Conservation (phyloP, 108 stramenopile genomes). For the Parietichytrium sp. region DNA sequence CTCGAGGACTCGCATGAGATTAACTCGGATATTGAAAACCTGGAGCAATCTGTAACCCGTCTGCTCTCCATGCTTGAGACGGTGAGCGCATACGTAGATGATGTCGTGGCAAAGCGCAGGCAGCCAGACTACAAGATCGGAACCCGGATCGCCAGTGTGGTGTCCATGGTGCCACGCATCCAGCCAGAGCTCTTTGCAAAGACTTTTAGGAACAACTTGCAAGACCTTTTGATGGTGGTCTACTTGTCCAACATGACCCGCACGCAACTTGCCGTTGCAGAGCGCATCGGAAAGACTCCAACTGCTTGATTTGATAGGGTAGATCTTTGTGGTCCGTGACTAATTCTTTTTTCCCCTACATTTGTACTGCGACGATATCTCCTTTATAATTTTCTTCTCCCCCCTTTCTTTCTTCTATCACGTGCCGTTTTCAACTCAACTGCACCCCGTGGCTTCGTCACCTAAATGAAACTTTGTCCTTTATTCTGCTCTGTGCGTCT, state of each 20-base stretch:
- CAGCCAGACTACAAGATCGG: slow-evolving; percentile 66
- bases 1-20: slow-evolving; percentile 43
- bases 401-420: no score
- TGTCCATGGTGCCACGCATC: slow-evolving; percentile 80
- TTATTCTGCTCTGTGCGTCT: no score
- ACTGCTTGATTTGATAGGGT: background rate
- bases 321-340: no score
- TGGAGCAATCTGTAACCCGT: slow-evolving; percentile 58
- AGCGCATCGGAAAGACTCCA: slow-evolving; percentile 66
- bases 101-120: slow-evolving; percentile 73
- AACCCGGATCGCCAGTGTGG: slow-evolving; percentile 75
- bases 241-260: slow-evolving; percentile 87
- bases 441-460: no score
- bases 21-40: slow-evolving; percentile 30
- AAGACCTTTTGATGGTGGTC: slow-evolving; percentile 95
- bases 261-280: slow-evolving; percentile 89
- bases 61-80: slow-evolving; percentile 76
- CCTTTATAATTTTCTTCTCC: no score
- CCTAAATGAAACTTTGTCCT: no score
- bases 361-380: no score
- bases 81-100: slow-evolving; percentile 75
- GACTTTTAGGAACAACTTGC: slow-evolving; percentile 81
- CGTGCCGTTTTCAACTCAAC: no score
- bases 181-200: slow-evolving; percentile 82
- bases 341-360: no score